phyloP scores from a whole-genome alignment of 2,329 filamentous ascomycete species.

The Epichloe scottii region DNA sequence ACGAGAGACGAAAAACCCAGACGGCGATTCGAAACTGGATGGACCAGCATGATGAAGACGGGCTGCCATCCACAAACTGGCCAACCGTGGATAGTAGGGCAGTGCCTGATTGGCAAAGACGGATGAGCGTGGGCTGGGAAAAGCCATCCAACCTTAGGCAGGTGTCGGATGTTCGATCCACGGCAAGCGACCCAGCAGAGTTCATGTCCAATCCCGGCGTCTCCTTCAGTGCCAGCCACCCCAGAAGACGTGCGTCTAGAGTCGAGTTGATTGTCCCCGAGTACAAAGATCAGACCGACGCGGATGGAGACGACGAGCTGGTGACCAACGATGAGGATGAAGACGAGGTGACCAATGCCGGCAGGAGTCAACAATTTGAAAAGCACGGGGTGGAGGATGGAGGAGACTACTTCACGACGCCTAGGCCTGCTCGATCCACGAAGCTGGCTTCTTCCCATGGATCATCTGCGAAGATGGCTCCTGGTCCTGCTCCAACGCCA shows the following conservation, averaged over 20 bases:
- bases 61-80: conserved; percentile 34
- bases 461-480: conserved; percentile 15
- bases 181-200: conserved; percentile 52
- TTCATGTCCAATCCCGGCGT: conserved; percentile 41
- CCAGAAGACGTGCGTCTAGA: conserved; percentile 27
- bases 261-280: conserved; percentile 20
- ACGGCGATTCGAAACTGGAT: conserved; percentile 86
- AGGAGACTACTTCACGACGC: conserved; percentile 43
- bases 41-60: conserved; percentile 51
- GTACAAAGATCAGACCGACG: conserved; percentile 57
- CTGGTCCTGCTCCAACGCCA: conserved; percentile 20
- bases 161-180: conserved; percentile 45
- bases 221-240: conserved; percentile 10
- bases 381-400: conserved; percentile 19
- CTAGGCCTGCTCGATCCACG: conserved; percentile 29
- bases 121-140: conserved; percentile 41
- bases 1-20: conserved; percentile 60
- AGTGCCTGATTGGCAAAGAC: conserved; percentile 34
- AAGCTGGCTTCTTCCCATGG: conserved; percentile 22
- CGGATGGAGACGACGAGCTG: conserved; percentile 83
- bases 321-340: conserved; percentile 67
- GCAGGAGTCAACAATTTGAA: conserved; percentile 18
- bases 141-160: conserved; percentile 33
- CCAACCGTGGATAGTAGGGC: conserved; percentile 33
- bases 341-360: conserved; percentile 34